phyloP scores from a whole-genome alignment of 129 eudicot species.

The Silybum marianum region DNA sequence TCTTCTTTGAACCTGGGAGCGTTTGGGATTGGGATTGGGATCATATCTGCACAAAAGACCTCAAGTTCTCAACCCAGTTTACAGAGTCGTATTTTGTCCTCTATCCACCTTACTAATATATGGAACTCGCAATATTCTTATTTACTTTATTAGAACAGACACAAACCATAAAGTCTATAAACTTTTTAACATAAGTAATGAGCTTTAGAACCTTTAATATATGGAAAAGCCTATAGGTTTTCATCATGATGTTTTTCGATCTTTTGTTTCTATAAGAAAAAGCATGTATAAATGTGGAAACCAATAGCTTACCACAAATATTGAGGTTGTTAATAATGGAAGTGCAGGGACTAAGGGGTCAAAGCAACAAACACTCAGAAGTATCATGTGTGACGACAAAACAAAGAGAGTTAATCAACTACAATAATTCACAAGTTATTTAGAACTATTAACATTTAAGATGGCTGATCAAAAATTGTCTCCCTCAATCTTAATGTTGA shows the following conservation, averaged over 20 bases:
- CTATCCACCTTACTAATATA: not conserved
- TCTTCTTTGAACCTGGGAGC: not conserved
- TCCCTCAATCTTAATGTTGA: constrained; percentile 15
- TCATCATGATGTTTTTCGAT: not conserved
- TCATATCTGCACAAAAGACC: not conserved
- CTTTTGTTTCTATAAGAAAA: not conserved
- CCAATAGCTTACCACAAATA: not conserved
- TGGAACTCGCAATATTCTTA: not conserved
- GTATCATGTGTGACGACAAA: not conserved
- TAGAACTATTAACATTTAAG: constrained; percentile 3
- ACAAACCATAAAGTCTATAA: not conserved
- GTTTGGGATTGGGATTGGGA: not conserved
- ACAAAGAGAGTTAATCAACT: not conserved
- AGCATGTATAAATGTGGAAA: not conserved
- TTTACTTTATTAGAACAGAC: not conserved
- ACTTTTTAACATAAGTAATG: not conserved
- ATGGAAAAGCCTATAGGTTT: not conserved
- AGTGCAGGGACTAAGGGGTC: not conserved
- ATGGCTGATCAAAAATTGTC: not conserved
- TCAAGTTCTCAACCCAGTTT: not conserved
- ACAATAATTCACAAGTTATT: not conserved
- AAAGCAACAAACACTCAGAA: not conserved
- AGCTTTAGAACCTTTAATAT: not conserved
- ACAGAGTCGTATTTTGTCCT: not conserved
- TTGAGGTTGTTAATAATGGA: not conserved